Evolutionary conservation across 352 stramenopile genomes (phyloP).

Genomic region (Phytophthora europaea): DNA sequence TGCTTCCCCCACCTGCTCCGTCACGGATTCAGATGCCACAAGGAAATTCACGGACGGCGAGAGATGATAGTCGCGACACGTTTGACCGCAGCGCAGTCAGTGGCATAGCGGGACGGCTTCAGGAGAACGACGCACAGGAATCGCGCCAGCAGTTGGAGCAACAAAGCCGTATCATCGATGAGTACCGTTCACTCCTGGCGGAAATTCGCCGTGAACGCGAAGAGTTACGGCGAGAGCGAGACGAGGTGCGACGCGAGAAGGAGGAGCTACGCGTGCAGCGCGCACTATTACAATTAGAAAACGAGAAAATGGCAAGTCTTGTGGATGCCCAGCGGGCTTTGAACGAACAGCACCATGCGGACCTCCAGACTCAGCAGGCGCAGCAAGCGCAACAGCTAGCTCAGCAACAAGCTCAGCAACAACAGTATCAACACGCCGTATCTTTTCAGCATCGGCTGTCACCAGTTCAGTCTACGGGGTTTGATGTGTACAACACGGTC

Average conservation of each 20-base stretch:
- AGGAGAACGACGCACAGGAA: constrained; percentile 24
- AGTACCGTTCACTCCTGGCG: constrained; percentile 70
- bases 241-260: constrained; percentile 73
- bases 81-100: constrained; percentile 17
- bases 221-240: constrained; percentile 76
- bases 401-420: constrained; percentile 20
- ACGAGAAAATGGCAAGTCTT: constrained; percentile 74
- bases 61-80: constrained; percentile 15
- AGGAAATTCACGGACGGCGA: constrained; percentile 14
- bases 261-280: constrained; percentile 81
- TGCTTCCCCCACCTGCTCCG: constrained; percentile 38
- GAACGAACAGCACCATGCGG: constrained; percentile 65
- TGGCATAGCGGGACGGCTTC: constrained; percentile 12
- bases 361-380: constrained; percentile 47
- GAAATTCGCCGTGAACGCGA: constrained; percentile 82
- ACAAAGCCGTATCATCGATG: constrained; percentile 54
- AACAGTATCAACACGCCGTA: constrained; percentile 35
- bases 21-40: constrained; percentile 27
- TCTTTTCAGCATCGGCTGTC: constrained; percentile 28
- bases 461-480: constrained; percentile 26
- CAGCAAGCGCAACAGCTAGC: constrained; percentile 35
- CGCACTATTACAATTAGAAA: constrained; percentile 75
- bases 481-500: constrained; percentile 15
- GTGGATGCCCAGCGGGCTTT: constrained; percentile 70
- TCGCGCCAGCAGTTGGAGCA: constrained; percentile 35